Base-by-base conservation (phyloP, 2,329 filamentous ascomycete species). In the Cladosporium phlei region DNA sequence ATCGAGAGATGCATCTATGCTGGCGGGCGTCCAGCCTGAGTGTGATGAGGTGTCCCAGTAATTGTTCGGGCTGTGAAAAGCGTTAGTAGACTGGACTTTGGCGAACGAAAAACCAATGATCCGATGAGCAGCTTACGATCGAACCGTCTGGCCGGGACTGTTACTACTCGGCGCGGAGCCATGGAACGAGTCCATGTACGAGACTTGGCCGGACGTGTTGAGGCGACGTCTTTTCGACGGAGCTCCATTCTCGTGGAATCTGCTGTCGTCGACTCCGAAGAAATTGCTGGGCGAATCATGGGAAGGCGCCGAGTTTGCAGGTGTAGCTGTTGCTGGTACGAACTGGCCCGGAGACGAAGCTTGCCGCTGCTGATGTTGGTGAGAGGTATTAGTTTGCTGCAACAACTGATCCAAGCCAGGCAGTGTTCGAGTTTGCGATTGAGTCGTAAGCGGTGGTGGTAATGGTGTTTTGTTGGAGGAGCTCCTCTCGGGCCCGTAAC, bases 21-120 rank as follows among this genome's bases (percentile, higher is more conserved):
- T 34, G 25, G 39, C 45, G 4, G 55, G 54, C 5, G 55, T 54
- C 52, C 55, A 56, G 27, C 50, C 55, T n/a, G 48, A 50, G 22
- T 55, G 50, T 14, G 43, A 40, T 24, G 47, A 49, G 14, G 22
- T 42, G 3, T 50, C 50, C 55, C 55, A 57, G 16, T 48, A 50
- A 16, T 56, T 46, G 16, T 52, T 33, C 8, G 55, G 53, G 14
- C 49, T 54, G 29, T 11, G 22, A 17, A 25, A 5, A 27, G 17
- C 12, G 32, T 22, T 5, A 22, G 16, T 5, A 38, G 35, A 16
- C 34, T 4, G 29, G 9, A 20, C 11, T 14, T 9, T 3, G 16
- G 4, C 17, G 10, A 35, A 34, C 2, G 5, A 20, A 4, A n/a
- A n/a, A n/a, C n/a, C n/a, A n/a, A n/a, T n/a, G n/a, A n/a, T n/a